A percentile compares a stretch with the other conserved stretches of the same genome.
phyloP scores from a whole-genome alignment of 768 basidiomycete genomes.

The Auriscalpium microsporum region DNA sequence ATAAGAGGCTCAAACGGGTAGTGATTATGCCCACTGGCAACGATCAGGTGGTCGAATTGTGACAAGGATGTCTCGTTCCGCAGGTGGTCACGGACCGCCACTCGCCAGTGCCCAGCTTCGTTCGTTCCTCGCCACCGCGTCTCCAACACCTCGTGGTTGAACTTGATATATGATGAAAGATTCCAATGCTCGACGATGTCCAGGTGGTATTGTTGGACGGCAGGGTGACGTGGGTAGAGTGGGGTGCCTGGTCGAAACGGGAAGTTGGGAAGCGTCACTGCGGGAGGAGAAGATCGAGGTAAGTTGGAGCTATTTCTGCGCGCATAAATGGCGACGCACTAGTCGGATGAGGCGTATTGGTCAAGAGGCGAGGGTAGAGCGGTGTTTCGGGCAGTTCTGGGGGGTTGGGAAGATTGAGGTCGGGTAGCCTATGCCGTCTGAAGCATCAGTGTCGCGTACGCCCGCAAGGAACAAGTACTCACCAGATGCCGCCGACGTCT shows the following conservation, averaged over 20 bases:
- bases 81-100: conserved; percentile 23
- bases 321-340: conserved; percentile 15
- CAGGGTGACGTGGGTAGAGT: conserved; percentile 40
- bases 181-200: conserved; percentile 33
- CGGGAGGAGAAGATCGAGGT: neutral
- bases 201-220: conserved; percentile 38
- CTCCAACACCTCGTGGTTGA: conserved; percentile 35
- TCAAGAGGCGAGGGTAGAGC: conserved; percentile 43
- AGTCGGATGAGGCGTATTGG: conserved; percentile 47
- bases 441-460: neutral
- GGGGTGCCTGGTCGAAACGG: conserved; percentile 43
- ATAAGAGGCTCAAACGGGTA: conserved; percentile 38
- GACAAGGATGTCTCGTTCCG: conserved; percentile 16
- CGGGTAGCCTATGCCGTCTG: conserved; percentile 24
- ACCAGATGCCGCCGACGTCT: conserved; percentile 54
- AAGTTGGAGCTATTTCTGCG: neutral
- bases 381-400: conserved; percentile 46
- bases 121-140: conserved; percentile 37
- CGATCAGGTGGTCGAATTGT: conserved; percentile 45
- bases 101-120: conserved; percentile 35
- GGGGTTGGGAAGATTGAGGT: conserved; percentile 25
- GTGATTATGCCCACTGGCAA: conserved; percentile 50
- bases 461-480: conserved; percentile 4
- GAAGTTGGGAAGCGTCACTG: conserved; percentile 46
- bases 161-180: conserved; percentile 30